Conservation (phyloP, 164 flowering plant species). For the Akebia trifoliata region DNA sequence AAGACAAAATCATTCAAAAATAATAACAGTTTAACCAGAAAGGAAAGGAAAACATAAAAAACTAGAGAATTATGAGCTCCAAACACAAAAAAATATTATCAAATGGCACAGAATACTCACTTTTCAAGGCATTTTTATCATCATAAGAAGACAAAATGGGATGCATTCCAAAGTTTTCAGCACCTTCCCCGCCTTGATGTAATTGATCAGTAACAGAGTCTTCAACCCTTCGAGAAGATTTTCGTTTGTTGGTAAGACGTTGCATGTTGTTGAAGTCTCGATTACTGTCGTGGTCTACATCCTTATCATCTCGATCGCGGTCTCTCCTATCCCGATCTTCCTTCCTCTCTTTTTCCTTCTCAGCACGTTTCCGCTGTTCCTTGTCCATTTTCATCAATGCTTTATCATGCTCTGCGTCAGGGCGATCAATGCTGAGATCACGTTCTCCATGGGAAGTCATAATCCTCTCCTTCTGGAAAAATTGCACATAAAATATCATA, state of each 20-base stretch:
- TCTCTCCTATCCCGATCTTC: conserved; percentile 57
- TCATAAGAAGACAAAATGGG: conserved; percentile 38
- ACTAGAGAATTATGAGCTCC: too few relatives aligned
- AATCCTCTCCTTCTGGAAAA: conserved; percentile 56
- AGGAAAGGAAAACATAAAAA: too few relatives aligned
- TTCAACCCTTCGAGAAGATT: conserved; percentile 38
- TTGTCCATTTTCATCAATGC: conserved; percentile 48
- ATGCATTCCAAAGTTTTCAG: conserved; percentile 40
- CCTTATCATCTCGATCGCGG: conserved; percentile 51
- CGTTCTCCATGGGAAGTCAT: conserved; percentile 44
- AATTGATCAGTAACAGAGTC: conserved; percentile 45
- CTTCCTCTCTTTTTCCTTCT: conserved; percentile 58
- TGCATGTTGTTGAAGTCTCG: conserved; percentile 45
- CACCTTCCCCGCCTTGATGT: conserved; percentile 45
- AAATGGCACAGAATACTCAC: conserved; percentile 33
- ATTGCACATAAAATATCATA: conserved; percentile 6
- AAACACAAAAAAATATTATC: neutral
- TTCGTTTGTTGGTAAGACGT: conserved; percentile 41
- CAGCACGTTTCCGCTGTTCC: conserved; percentile 51
- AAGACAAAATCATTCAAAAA: too few relatives aligned
- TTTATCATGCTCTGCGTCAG: conserved; percentile 50
- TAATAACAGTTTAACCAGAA: neutral
- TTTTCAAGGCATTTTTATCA: conserved; percentile 51
- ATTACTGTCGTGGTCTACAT: conserved; percentile 43
- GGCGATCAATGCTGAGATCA: conserved; percentile 49